Base-by-base conservation (phyloP, 345 rosid species). In the Dipteronia sinensis region DNA sequence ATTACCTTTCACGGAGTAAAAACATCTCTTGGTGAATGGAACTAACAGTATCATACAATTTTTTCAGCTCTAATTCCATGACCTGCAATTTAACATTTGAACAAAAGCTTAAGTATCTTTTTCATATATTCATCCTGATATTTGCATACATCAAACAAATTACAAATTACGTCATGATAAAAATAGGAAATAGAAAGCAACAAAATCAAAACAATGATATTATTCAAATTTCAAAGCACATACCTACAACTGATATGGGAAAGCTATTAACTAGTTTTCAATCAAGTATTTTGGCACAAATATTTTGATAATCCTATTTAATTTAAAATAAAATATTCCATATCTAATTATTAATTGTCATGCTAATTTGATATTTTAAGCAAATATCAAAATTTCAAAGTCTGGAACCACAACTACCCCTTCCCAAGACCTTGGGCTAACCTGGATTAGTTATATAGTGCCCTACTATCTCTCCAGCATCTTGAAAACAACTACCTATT, bases 41-140 rank as follows among this genome's bases (percentile, higher is more conserved):
- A 55, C 66, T 67, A 29, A 90, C 91, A 1, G 92, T 92, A 20
- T 96, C 99, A 22, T 83, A 66, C 82, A 94, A 59, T 85, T 84
- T 92, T 90, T 90, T 91, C 83, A 96, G 85, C 87, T 94, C 97
- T 34, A 90, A 65, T 79, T 92, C 97, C 95, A 96, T 91, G 15
- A 55, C 82, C 99, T 96, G 87, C 34, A 20, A 79, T 83, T 74
- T 22, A 71, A 75, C 67, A 85, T 10, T 46, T 7, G 0, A 38
- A 58, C 19, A 40, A 40, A 29, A 29, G 51, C 23, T 11, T 55
- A 66, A 80, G 38, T 42, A 66, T 61, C 42, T 49, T 71, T 71
- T 27, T 51, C 49, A 27, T 68, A 53, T 46, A 47, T 49, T 61
- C 16, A 34, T 71, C 51, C 23, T 13, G 11, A 22, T 46, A 71